phyloP scores from a whole-genome alignment of 2,329 filamentous ascomycete species.

The Calonectria pseudoreteaudii region DNA sequence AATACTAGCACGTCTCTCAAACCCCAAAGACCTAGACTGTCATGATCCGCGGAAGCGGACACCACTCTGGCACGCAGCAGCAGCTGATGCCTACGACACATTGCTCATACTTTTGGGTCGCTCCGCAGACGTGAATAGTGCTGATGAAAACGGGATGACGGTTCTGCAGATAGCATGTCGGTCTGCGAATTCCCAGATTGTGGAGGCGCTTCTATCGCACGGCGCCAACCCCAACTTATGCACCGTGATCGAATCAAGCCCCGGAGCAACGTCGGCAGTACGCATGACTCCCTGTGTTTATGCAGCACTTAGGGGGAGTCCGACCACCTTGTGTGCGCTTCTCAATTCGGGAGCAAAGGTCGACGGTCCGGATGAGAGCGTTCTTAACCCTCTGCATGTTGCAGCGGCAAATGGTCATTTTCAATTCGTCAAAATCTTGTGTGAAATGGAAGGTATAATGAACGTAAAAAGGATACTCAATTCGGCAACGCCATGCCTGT shows the following conservation, averaged over 20 bases:
- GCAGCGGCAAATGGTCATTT: background rate
- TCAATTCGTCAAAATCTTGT: background rate
- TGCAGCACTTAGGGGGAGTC: background rate
- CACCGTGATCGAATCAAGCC: background rate
- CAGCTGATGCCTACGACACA: background rate
- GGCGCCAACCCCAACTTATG: background rate
- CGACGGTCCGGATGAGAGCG: background rate
- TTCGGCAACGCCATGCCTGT: background rate
- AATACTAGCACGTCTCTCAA: background rate
- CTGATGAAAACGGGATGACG: background rate
- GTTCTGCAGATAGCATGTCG: background rate
- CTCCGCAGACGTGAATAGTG: background rate
- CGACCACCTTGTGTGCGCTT: background rate
- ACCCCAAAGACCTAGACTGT: background rate
- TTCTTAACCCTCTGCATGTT: background rate
- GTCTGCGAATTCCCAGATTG: background rate
- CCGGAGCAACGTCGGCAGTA: background rate
- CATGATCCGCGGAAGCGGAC: background rate
- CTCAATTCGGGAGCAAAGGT: background rate
- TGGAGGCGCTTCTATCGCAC: background rate
- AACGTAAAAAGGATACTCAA: background rate
- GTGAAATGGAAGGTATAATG: background rate
- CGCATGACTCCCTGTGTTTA: background rate
- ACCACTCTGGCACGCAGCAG: background rate
- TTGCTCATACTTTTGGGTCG: background rate